A percentile compares a stretch with the other conserved stretches of the same genome.
These are phyloP conservation scores for Plasmodium berghei DNA, from an alignment of 169 alveolate genomes.

Conservation along the genomic window DNA sequence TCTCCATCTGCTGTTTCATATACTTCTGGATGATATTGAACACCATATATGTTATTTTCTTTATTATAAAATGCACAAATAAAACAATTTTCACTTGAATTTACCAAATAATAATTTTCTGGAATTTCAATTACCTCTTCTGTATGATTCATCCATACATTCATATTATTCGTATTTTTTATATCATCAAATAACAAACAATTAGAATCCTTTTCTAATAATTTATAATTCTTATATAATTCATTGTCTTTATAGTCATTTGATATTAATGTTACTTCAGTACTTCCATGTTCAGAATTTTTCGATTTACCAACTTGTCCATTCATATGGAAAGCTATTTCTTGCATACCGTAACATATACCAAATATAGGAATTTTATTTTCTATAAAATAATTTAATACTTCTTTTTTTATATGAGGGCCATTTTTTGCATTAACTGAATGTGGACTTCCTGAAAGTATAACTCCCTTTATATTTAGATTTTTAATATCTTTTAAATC, in stretches of 20 bases:
- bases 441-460: conserved; percentile 83
- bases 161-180: conserved; percentile 16
- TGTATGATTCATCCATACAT: conserved; percentile 79
- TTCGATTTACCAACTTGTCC: conserved; percentile 78
- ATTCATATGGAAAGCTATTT: conserved; percentile 75
- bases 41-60: conserved; percentile 73
- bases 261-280: conserved; percentile 45
- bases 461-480: conserved; percentile 81
- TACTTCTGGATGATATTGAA: conserved; percentile 85
- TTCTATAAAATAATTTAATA: conserved; percentile 69
- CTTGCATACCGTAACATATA: conserved; percentile 84
- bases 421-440: conserved; percentile 79
- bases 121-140: conserved; percentile 79
- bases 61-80: conserved; percentile 76
- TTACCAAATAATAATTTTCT: conserved; percentile 75
- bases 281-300: conserved; percentile 78
- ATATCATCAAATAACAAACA: conserved; percentile 75
- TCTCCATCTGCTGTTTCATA: conserved; percentile 79
- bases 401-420: conserved; percentile 70
- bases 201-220: conserved; percentile 11
- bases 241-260: conserved; percentile 32
- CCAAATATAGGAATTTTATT: conserved; percentile 82
- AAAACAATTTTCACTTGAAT: conserved; percentile 75
- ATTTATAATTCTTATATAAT: conserved; percentile 30
- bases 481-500: conserved; percentile 71